Evolutionary conservation across 352 stramenopile genomes (phyloP), one percentile per base, ranked within the genome.

Genomic region (Pythium insidiosum): DNA sequence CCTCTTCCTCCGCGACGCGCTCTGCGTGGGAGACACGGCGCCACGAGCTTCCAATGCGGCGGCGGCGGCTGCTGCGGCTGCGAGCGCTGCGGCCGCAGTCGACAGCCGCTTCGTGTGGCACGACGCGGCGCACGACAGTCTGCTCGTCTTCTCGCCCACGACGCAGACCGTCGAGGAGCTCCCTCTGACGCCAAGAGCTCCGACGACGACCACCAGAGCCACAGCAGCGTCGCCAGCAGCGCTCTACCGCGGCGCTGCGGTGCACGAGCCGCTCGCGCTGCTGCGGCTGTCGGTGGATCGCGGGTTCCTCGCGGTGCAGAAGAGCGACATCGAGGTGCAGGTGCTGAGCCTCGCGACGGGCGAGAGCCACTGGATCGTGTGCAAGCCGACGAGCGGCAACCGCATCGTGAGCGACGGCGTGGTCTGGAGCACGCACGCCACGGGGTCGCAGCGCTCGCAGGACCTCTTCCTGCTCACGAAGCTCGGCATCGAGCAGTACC

Each of bases 271-370:
- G 2, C 59, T 80, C 18, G 41, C 63, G 38, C 45, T 72, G 16
- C 44, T 75, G 44, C 57, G 63, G 23, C 45, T 93, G 15, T 93
- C 80, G 21, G 59, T 84, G 2, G 75, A 88, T 39, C 43, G 48
- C 0, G 61, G 84, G 39, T 90, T 79, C 31, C 50, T 93, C 21
- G 77, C 74, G 5, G 54, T 93, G 31, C 80, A 93, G 51, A 81
- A 68, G 41, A 90, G 73, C 49, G 80, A 93, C 44, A 78, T 90
- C 31, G 77, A 93, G 50, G 74, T 93, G 26, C 73, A 90, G 38
- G 58, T 93, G 39, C 18, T 88, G 6, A 61, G 69, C 22, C 51
- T 68, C 18, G 31, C 48, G 19, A 77, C 74, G 7, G 34, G 64
- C 2, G 53, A 70, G 38, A 71, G 50, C 15, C 84, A 73, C 51